Conservation (phyloP, 495 filamentous ascomycete species). For the Amorphotheca resinae region DNA sequence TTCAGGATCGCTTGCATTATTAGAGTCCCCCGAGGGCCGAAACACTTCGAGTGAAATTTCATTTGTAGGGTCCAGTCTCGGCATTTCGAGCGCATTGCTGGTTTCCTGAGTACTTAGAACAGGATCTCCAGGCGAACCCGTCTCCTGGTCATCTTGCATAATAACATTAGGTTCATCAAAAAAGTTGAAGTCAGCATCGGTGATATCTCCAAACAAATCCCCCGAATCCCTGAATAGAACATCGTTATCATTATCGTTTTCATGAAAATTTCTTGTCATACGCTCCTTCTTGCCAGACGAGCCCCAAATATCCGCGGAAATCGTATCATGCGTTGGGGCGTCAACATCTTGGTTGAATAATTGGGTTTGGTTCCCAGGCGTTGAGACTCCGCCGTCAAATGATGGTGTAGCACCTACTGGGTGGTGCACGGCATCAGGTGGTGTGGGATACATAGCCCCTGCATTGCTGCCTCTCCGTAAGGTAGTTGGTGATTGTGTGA, state of each 20-base stretch:
- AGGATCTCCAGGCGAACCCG: not conserved
- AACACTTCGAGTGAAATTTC: not conserved
- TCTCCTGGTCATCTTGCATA: not conserved
- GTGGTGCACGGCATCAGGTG: conserved; percentile 58
- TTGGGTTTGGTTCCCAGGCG: conserved; percentile 30
- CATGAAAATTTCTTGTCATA: conserved; percentile 34
- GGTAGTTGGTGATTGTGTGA: conserved; percentile 29
- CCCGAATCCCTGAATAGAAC: conserved; percentile 59
- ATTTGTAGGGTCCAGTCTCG: not conserved
- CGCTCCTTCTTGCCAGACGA: conserved; percentile 23
- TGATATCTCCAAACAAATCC: conserved; percentile 75
- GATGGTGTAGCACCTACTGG: conserved; percentile 33
- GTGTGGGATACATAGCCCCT: conserved; percentile 74
- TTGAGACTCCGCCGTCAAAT: conserved; percentile 34
- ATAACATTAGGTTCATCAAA: conserved; percentile 43
- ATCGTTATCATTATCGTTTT: conserved; percentile 42
- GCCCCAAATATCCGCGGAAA: conserved; percentile 14
- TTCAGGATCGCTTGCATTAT: not conserved
- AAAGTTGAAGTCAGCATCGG: conserved; percentile 84
- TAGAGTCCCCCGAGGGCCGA: not conserved
- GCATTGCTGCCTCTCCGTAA: conserved; percentile 39
- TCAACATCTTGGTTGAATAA: conserved; percentile 6
- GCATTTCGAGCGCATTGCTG: not conserved
- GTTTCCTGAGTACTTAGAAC: not conserved
- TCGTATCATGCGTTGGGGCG: conserved; percentile 14